Evolutionary conservation across 2,329 filamentous ascomycete species (phyloP).

Genomic region (Exophiala dermatitidis): DNA sequence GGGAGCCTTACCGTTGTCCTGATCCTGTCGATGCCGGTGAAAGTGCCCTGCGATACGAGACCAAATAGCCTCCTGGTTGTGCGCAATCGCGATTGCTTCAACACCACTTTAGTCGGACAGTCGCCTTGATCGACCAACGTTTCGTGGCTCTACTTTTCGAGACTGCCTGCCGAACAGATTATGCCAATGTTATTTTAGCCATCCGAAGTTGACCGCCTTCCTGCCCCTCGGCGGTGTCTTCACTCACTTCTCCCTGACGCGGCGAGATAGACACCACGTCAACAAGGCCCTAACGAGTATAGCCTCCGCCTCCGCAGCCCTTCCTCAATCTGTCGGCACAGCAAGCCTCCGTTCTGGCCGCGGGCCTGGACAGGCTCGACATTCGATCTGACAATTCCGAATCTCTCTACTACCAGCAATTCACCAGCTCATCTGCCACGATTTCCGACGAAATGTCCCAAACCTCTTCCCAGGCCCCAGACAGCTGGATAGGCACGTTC

Average conservation of each 20-base stretch:
- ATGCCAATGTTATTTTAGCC: too few relatives aligned
- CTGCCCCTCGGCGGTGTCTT: too few relatives aligned
- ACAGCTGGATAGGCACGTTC: constrained; percentile 98
- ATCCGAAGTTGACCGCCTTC: too few relatives aligned
- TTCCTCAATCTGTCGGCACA: constrained; percentile 40
- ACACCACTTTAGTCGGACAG: too few relatives aligned
- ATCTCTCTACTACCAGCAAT: constrained; percentile 23
- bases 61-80: not conserved
- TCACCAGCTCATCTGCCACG: constrained; percentile 23
- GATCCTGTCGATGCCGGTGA: too few relatives aligned
- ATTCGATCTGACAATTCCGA: constrained; percentile 26
- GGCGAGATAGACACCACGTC: too few relatives aligned
- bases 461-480: constrained; percentile 53
- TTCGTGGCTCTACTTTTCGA: too few relatives aligned
- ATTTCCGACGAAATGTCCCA: constrained; percentile 41
- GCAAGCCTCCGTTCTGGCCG: constrained; percentile 40
- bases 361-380: constrained; percentile 44
- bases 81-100: not conserved
- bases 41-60: too few relatives aligned
- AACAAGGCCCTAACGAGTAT: not conserved
- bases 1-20: too few relatives aligned
- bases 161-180: too few relatives aligned
- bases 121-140: too few relatives aligned
- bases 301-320: not conserved
- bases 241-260: too few relatives aligned